Evolutionary conservation across 1,284 basidiomycete genomes (phyloP).

Genomic region (Neonothopanus nambi): DNA sequence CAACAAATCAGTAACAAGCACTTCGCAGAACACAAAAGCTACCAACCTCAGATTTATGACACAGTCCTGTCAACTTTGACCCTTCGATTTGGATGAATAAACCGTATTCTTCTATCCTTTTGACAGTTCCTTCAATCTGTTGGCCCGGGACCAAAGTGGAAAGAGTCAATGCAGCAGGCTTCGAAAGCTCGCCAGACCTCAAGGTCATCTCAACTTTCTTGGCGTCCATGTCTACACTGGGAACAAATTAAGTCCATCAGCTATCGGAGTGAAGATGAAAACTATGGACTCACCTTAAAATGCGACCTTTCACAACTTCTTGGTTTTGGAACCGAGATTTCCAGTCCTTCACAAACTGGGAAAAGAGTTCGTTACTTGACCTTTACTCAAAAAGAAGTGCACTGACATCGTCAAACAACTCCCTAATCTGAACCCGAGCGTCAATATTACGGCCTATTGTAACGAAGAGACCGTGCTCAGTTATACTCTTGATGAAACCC

Average conservation of each 20-base stretch:
- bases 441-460: conserved; percentile 81
- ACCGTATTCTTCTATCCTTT: conserved; percentile 85
- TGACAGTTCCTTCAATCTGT: conserved; percentile 74
- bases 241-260: conserved; percentile 11
- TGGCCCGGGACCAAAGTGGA: conserved; percentile 72
- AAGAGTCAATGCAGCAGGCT: conserved; percentile 45
- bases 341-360: conserved; percentile 94
- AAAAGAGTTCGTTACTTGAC: conserved; percentile 12
- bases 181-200: conserved; percentile 57
- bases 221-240: conserved; percentile 64
- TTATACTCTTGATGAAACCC: conserved; percentile 89
- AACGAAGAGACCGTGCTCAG: conserved; percentile 91
- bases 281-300: conserved; percentile 59
- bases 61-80: conserved; percentile 85
- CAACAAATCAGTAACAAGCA: not conserved
- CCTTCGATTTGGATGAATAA: conserved; percentile 89
- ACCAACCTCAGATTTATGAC: conserved; percentile 84
- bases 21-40: not conserved
- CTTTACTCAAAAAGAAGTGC: not conserved
- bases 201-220: conserved; percentile 90
- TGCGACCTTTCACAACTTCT: conserved; percentile 86
- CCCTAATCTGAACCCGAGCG: conserved; percentile 91
- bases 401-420: conserved; percentile 86
- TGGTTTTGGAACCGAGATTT: conserved; percentile 78
- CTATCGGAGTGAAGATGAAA: conserved; percentile 7